Evolutionary conservation across 2,329 filamentous ascomycete genomes (phyloP).

Genomic region (Neurospora sp.): DNA sequence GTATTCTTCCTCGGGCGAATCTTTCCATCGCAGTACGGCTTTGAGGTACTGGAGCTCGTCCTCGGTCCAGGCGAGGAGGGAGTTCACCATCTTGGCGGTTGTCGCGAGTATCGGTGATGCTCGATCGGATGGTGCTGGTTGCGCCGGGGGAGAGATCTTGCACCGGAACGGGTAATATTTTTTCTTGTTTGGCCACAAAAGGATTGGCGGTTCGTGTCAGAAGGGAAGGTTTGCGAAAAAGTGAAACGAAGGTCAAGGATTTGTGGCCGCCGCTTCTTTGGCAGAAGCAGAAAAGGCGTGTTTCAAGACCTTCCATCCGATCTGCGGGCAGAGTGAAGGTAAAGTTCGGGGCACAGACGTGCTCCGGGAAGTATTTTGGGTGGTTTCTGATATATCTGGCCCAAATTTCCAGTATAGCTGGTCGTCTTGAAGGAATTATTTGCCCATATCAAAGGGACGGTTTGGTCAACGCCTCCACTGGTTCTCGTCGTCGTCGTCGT

Average conservation of each 20-base stretch:
- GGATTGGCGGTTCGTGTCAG: neutral
- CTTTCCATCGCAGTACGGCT: slow-evolving; percentile 30
- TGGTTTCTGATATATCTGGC: neutral
- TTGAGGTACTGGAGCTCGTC: slow-evolving; percentile 31
- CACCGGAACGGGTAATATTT: neutral
- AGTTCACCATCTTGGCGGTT: slow-evolving; percentile 14
- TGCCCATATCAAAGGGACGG: neutral
- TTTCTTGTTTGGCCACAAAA: neutral
- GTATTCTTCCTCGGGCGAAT: slow-evolving; percentile 14
- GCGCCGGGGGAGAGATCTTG: neutral
- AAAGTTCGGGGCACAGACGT: neutral
- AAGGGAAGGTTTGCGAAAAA: neutral
- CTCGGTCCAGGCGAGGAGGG: slow-evolving; percentile 25
- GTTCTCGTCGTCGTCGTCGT: neutral
- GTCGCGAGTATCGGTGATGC: neutral
- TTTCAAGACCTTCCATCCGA: neutral
- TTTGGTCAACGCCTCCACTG: neutral
- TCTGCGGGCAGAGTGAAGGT: neutral
- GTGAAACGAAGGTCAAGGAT: neutral
- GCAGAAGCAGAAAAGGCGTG: neutral
- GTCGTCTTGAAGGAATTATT: neutral
- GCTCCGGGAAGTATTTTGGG: neutral
- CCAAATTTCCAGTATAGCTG: neutral
- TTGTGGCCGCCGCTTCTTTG: neutral
- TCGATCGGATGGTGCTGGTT: neutral